phyloP scores from a whole-genome alignment of 1,284 basidiomycete species.

The Apiotrichum siamense region DNA sequence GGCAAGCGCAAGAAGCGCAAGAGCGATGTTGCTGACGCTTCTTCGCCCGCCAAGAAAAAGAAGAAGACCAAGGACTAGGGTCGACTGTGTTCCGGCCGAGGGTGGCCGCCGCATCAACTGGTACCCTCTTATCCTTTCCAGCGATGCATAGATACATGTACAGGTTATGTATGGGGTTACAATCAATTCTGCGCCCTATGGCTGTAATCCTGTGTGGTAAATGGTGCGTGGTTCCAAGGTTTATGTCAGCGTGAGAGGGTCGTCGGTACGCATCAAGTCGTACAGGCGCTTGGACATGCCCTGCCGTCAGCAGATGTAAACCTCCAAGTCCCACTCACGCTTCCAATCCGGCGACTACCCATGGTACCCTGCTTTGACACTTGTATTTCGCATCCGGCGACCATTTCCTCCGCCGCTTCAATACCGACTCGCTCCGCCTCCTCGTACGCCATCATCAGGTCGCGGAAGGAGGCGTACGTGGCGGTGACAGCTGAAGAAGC shows the following conservation, averaged over 20 bases:
- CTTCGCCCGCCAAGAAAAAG: constrained; percentile 31
- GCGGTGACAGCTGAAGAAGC: constrained; percentile 35
- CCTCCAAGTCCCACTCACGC: constrained; percentile 16
- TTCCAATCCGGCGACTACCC: constrained; percentile 30
- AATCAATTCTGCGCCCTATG: background rate
- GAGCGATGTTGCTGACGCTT: constrained; percentile 11
- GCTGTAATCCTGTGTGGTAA: background rate
- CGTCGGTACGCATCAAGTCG: constrained; percentile 30
- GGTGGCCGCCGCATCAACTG: too few relatives aligned
- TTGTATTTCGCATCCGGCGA: constrained; percentile 35
- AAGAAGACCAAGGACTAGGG: constrained; percentile 26
- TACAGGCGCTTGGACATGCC: constrained; percentile 35
- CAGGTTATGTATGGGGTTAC: background rate
- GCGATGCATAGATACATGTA: constrained; percentile 3
- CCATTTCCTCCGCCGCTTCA: constrained; percentile 23
- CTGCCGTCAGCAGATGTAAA: constrained; percentile 12
- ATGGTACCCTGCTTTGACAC: constrained; percentile 31
- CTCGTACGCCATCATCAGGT: constrained; percentile 42
- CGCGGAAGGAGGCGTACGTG: constrained; percentile 31
- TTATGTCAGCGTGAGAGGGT: constrained; percentile 35
- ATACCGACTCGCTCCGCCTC: constrained; percentile 24
- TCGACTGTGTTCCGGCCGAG: too few relatives aligned
- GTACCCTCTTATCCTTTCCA: background rate
- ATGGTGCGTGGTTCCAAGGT: background rate
- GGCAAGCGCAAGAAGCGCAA: constrained; percentile 24